Evolutionary conservation across 1,139 yeast genomes (phyloP), one percentile per base, ranked within the genome.

Genomic region (Insectozyma bohioensis): DNA sequence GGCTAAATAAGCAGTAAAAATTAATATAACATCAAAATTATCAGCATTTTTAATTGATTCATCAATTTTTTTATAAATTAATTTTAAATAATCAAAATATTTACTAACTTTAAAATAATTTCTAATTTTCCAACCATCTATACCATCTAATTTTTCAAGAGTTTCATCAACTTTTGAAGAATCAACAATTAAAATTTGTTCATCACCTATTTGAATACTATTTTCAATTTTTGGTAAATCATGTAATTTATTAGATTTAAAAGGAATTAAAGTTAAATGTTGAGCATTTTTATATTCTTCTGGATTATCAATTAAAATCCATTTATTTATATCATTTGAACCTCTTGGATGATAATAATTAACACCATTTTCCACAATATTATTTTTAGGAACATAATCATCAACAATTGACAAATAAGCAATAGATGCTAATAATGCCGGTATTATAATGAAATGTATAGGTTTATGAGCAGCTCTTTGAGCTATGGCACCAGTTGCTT

Each of bases 331-430:
- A 20, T 20, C 18, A 18, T 24, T 46, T 8, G 61, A 43, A 8
- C 69, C 72, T 8, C 72, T 63, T 40, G 74, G 78, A 50, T 70
- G 73, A 45, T 61, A 76, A 30, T 61, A 52, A 43, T 28, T 58
- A 44, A 34, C 35, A 6, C 45, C 44, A 6, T 24, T n/a, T 26
- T 32, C 25, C 4, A 14, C 21, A n/a, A 22, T 36, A n/a, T 24
- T 43, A 16, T 35, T 39, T 35, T 41, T 47, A 13, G 82, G 79
- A 37, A 85, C 70, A 49, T 86, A 85, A 45, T 85, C 83, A 53
- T 86, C 95, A 24, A 88, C 82, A 13, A 87, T 78, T 12, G 92
- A 77, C 47, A 87, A 72, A 58, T 87, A 92, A 9, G 94, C 87
- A 36, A 85, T 66, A 7, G 95, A 82, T 2, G 95, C 95, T 38